Evolutionary conservation across 2,329 filamentous ascomycete genomes (phyloP).

Genomic region (Ceratocystis ficicola): DNA sequence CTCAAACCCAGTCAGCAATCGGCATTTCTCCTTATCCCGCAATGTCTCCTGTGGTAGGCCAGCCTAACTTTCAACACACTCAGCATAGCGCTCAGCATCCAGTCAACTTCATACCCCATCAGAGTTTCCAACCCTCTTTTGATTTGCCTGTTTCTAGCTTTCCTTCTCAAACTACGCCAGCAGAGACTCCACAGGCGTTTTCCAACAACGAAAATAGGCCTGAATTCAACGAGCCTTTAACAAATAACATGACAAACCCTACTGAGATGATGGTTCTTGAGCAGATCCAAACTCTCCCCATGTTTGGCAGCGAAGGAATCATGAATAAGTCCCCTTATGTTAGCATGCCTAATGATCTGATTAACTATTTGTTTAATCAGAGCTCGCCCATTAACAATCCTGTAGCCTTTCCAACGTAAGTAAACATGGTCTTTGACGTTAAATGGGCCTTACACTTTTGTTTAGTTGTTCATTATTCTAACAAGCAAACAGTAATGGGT

Average conservation of each 20-base stretch:
- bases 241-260: background rate
- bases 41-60: constrained; percentile 41
- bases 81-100: constrained; percentile 34
- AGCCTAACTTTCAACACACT: constrained; percentile 34
- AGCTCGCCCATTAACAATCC: constrained; percentile 26
- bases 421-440: background rate
- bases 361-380: constrained; percentile 65
- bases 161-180: constrained; percentile 15
- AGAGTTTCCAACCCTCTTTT: constrained; percentile 48
- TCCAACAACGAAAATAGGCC: background rate
- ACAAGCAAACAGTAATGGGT: constrained; percentile 15
- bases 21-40: constrained; percentile 37
- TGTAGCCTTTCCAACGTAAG: constrained; percentile 24
- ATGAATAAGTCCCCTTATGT: constrained; percentile 71
- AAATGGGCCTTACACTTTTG: background rate
- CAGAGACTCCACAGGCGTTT: constrained; percentile 23
- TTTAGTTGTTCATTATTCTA: background rate
- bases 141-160: constrained; percentile 51
- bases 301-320: constrained; percentile 73
- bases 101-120: constrained; percentile 43
- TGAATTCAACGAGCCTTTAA: constrained; percentile 18
- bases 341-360: constrained; percentile 75
- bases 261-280: constrained; percentile 49
- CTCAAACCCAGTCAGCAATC: constrained; percentile 22
- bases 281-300: constrained; percentile 61